Conservation (phyloP, 2,329 filamentous ascomycete genomes). For the Immersiporthe knoxdaviesiana region DNA sequence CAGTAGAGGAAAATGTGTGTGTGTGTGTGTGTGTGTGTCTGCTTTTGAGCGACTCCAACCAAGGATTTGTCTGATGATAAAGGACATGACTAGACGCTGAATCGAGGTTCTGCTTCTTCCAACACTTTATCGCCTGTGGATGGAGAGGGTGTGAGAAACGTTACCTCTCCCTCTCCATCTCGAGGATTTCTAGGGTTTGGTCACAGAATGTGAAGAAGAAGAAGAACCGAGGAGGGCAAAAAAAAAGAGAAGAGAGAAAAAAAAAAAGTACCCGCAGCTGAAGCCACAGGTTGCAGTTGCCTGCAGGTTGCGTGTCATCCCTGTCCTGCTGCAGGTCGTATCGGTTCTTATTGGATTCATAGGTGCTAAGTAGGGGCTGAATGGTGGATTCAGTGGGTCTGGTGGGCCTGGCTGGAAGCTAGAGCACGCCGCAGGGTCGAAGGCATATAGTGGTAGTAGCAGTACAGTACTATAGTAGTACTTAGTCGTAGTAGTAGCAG, state of each 20-base stretch:
- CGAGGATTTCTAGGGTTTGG: background rate
- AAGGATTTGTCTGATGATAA: background rate
- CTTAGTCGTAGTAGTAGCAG: too few species aligned
- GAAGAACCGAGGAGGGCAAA: background rate
- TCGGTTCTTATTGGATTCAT: background rate
- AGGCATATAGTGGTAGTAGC: background rate
- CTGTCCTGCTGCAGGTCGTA: background rate
- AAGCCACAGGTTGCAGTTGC: slow-evolving; percentile 7
- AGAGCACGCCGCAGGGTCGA: background rate
- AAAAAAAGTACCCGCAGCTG: background rate
- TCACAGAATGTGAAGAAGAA: background rate
- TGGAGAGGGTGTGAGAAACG: too few species aligned
- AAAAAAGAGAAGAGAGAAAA: background rate
- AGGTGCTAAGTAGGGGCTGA: background rate
- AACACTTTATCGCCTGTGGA: too few species aligned
- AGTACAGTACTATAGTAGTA: too few species aligned
- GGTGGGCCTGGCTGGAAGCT: slow-evolving; percentile 9
- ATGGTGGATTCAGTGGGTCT: background rate
- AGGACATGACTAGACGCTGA: background rate
- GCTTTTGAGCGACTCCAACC: background rate
- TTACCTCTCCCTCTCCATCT: background rate
- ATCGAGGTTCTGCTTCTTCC: background rate
- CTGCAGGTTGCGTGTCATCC: background rate
- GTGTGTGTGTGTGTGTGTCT: background rate
- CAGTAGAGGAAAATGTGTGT: background rate